phyloP scores from a whole-genome alignment of 164 flowering plant genomes.

The Dillenia turbinata region DNA sequence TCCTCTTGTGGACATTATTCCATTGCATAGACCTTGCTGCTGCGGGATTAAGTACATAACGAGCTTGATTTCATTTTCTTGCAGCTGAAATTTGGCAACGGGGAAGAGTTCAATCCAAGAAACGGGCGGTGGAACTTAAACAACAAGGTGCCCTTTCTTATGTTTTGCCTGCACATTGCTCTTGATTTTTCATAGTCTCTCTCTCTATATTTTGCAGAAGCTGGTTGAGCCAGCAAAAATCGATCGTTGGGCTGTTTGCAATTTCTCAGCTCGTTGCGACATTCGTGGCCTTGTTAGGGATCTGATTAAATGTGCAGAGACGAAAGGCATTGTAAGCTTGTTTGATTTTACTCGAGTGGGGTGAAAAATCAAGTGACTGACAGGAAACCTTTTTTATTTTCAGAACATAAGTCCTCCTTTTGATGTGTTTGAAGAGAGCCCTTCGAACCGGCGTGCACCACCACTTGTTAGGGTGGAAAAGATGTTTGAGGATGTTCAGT shows the following conservation, averaged over 20 bases:
- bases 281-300: conserved; percentile 32
- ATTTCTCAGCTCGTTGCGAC: conserved; percentile 87
- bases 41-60: not conserved
- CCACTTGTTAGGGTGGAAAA: conserved; percentile 53
- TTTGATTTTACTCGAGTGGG: not conserved
- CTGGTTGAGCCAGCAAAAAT: conserved; percentile 56
- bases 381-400: not conserved
- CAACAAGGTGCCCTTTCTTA: conserved; percentile 51
- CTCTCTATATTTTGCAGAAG: conserved; percentile 33
- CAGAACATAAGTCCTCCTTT: conserved; percentile 41
- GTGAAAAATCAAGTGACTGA: not conserved
- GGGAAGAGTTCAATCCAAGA: conserved; percentile 61
- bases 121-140: conserved; percentile 92
- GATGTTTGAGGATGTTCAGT: conserved; percentile 49
- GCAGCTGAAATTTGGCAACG: conserved; percentile 78
- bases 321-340: conserved; percentile 77
- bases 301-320: conserved; percentile 43
- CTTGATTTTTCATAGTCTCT: not conserved
- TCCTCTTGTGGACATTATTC: too few species aligned
- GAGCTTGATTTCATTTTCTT: not conserved
- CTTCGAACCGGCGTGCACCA: conserved; percentile 32
- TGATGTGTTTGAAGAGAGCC: conserved; percentile 46
- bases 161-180: not conserved
- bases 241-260: conserved; percentile 77
- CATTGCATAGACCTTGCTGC: too few species aligned